Conservation (phyloP, 805 yeast genomes). For the Torulaspora quercuum region DNA sequence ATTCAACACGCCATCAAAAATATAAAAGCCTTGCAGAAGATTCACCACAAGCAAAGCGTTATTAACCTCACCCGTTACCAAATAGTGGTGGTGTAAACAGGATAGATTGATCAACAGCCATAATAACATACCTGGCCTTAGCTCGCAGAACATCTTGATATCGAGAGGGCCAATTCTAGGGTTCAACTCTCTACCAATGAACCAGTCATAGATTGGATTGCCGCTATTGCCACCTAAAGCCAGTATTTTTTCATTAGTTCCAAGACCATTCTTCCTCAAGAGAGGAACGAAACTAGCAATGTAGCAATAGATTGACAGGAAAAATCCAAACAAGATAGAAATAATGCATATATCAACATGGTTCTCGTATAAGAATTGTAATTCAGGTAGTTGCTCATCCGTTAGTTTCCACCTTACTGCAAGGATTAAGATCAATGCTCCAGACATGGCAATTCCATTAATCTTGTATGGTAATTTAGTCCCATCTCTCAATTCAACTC, state of each 20-base stretch:
- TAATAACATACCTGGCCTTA: constrained; percentile 88
- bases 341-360: constrained; percentile 61
- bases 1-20: constrained; percentile 86
- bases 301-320: constrained; percentile 64
- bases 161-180: constrained; percentile 86
- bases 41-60: constrained; percentile 73
- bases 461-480: constrained; percentile 67
- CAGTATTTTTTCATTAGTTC: constrained; percentile 63
- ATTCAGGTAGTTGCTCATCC: constrained; percentile 66
- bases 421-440: constrained; percentile 41
- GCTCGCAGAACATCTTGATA: constrained; percentile 85
- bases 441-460: constrained; percentile 66
- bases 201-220: constrained; percentile 80
- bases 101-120: constrained; percentile 80
- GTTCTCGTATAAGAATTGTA: constrained; percentile 69
- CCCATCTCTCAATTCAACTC: constrained; percentile 75
- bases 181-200: constrained; percentile 92
- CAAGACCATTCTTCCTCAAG: constrained; percentile 45
- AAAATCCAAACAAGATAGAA: constrained; percentile 59
- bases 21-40: constrained; percentile 71
- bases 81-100: constrained; percentile 77
- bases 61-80: constrained; percentile 52
- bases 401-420: constrained; percentile 51
- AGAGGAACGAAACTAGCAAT: constrained; percentile 63
- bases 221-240: constrained; percentile 88